phyloP scores from a whole-genome alignment of 2,329 filamentous ascomycete species.

The Claviceps capensis region DNA sequence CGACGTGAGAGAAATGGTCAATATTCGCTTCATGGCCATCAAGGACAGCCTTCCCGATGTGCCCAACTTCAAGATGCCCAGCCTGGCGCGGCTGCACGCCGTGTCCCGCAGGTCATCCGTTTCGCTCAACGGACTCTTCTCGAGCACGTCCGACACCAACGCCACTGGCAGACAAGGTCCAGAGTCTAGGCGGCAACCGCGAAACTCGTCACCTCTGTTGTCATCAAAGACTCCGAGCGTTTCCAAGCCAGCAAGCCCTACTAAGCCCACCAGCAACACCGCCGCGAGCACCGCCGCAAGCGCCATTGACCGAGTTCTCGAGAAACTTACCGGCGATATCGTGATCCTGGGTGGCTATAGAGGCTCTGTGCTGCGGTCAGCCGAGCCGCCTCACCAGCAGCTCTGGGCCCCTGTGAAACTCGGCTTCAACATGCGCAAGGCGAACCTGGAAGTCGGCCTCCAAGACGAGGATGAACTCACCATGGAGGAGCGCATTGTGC shows the following conservation, averaged over 20 bases:
- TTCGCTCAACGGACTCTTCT: slow-evolving; percentile 18
- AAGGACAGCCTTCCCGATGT: slow-evolving; percentile 72
- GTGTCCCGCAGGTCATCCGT: slow-evolving; percentile 17
- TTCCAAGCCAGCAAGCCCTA: neutral
- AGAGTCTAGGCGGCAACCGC: neutral
- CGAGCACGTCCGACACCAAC: slow-evolving; percentile 14
- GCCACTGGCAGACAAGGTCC: neutral
- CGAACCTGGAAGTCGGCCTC: slow-evolving; percentile 78
- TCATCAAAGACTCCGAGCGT: neutral
- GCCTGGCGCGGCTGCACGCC: slow-evolving; percentile 39
- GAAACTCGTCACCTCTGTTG: neutral
- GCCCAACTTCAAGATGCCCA: slow-evolving; percentile 60
- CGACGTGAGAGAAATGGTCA: slow-evolving; percentile 71
- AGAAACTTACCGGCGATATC: slow-evolving; percentile 65
- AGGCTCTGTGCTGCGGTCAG: slow-evolving; percentile 77
- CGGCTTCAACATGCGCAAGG: slow-evolving; percentile 79
- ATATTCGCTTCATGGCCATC: slow-evolving; percentile 80
- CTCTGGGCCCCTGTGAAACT: slow-evolving; percentile 92
- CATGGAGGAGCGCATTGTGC: slow-evolving; percentile 71
- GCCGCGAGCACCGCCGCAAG: slow-evolving; percentile 7
- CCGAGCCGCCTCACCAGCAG: slow-evolving; percentile 69
- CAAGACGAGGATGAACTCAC: slow-evolving; percentile 68
- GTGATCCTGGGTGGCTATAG: slow-evolving; percentile 84
- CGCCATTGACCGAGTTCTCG: slow-evolving; percentile 41
- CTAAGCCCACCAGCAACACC: too few species aligned